Conservation (phyloP, 345 rosid species). For the Boechera retrofracta region DNA sequence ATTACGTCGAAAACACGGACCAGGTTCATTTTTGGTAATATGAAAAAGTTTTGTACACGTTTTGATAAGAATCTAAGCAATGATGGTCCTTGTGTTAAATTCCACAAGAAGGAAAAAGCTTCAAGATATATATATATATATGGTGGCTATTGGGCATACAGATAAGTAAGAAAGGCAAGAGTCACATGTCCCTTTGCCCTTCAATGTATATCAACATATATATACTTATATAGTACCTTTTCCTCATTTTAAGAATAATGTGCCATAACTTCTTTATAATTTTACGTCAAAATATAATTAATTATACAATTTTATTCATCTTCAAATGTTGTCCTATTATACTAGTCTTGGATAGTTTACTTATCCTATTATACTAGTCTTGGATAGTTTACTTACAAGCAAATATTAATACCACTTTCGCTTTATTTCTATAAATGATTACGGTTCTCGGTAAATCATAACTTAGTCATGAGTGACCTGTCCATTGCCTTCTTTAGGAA, state of each 20-base stretch:
- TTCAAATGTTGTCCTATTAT: neutral
- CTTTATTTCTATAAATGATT: neutral
- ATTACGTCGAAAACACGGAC: constrained; percentile 11
- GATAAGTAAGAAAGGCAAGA: constrained; percentile 22
- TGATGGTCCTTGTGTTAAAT: constrained; percentile 11
- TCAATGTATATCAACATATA: constrained; percentile 7
- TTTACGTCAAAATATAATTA: neutral
- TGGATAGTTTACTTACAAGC: neutral
- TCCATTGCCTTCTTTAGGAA: neutral
- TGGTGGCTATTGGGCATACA: constrained; percentile 36
- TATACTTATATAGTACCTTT: neutral
- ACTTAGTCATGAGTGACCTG: neutral
- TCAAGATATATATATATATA: neutral
- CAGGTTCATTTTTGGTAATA: constrained; percentile 23
- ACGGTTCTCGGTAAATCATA: neutral
- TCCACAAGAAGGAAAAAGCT: neutral
- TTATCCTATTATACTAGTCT: neutral
- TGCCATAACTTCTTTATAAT: neutral
- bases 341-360: neutral
- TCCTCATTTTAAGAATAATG: neutral
- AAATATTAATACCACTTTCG: neutral
- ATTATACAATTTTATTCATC: neutral
- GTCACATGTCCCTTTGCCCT: constrained; percentile 33
- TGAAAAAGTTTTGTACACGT: constrained; percentile 10
- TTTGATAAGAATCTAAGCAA: constrained; percentile 18